Base-by-base conservation (phyloP, 2,329 filamentous ascomycete species). In the Ascochyta rabiei region DNA sequence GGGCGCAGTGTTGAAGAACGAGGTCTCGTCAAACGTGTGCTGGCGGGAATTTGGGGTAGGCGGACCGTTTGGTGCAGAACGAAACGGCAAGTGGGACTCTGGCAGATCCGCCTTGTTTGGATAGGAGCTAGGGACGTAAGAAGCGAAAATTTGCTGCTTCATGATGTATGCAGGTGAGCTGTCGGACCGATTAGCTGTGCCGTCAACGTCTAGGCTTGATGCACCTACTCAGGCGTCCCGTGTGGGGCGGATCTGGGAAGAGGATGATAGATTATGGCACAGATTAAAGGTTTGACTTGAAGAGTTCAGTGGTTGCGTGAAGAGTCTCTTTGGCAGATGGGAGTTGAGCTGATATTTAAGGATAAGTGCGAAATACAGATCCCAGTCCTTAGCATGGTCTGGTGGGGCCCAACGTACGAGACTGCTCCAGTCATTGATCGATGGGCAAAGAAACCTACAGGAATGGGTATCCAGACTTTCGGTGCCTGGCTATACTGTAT, bases 401-500 rank as follows among this genome's bases (percentile, higher is more conserved):
- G 40, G 44, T 44, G 34, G 37, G 28, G 46, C 46, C 35, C 45
- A 53, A 44, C n/a, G 15, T 55, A 33, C 56, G 57, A 55, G 55
- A 48, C 46, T 60, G 53, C 48, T 44, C 41, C 43, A 48, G 44
- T 13, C 26, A 48, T 48, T 28, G 46, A 53, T 64, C 44, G 56
- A 47, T 58, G 39, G 48, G 59, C 45, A 53, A 45, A 31, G 45
- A 31, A 51, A 49, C 34, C 23, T 37, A 53, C 30, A 38, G 46
- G 37, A 46, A 19, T 15, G 30, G 24, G 35, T 46, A 31, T 33
- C 62, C 63, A 62, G 48, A 23, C 19, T 8, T 38, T 45, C 57
- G 64, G 63, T 64, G 60, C 56, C 48, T 64, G 48, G 51, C 44
- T 58, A 56, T 59, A 21, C 59, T 52, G 24, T 45, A 39, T 48